These are phyloP conservation scores for Saccharomycopsis fibuligera DNA, from an alignment of 805 yeast species.

Conservation along the genomic window DNA sequence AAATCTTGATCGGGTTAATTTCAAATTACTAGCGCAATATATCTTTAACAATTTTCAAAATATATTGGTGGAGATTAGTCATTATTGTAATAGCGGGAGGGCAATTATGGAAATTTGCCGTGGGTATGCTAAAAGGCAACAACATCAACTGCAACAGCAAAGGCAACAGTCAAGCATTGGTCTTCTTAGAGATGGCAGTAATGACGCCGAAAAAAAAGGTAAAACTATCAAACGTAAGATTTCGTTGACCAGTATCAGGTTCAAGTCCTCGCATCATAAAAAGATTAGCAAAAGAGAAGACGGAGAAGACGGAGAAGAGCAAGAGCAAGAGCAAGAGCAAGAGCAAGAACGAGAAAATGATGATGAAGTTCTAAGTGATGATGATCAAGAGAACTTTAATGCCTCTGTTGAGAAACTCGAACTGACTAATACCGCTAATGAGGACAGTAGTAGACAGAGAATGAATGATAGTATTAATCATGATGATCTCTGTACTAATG, in stretches of 20 bases:
- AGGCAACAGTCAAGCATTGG: too few species aligned
- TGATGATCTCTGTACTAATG: too few species aligned
- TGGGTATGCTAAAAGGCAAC: neutral
- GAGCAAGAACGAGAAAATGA: neutral
- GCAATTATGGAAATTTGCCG: conserved; percentile 8
- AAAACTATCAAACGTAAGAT: neutral
- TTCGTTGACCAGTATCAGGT: neutral
- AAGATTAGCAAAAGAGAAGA: neutral
- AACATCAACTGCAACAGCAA: too few species aligned
- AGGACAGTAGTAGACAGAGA: too few species aligned
- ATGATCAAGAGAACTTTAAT: too few species aligned
- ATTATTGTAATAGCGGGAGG: conserved; percentile 11
- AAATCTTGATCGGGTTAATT: conserved; percentile 6
- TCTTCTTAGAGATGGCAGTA: too few species aligned
- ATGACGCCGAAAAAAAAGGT: neutral
- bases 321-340: neutral
- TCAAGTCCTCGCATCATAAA: neutral
- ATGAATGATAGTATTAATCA: too few species aligned
- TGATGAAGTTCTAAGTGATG: too few species aligned
- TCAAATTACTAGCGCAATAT: conserved; percentile 6
- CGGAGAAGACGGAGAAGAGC: neutral
- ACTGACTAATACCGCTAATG: too few species aligned
- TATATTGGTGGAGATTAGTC: neutral
- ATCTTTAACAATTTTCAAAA: neutral
- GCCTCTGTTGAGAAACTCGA: too few species aligned